Conservation (phyloP, 805 yeast genomes). For the Suhomyces faveliae region DNA sequence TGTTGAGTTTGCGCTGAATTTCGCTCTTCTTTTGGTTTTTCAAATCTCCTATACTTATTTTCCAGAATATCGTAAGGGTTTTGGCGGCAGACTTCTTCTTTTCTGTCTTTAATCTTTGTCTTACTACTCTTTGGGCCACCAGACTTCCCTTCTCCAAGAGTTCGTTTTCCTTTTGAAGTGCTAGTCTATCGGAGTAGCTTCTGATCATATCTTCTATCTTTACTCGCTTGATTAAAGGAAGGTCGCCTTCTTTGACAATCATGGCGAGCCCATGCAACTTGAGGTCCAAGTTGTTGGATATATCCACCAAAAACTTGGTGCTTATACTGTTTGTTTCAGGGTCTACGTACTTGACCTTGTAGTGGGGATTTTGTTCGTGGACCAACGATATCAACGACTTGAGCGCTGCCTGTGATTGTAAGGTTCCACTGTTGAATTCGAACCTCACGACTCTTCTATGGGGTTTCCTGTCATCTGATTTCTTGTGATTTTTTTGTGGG, state of each 20-base stretch:
- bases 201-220: slow-evolving; percentile 33
- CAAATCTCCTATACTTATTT: slow-evolving; percentile 52
- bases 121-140: slow-evolving; percentile 27
- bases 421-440: slow-evolving; percentile 20
- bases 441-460: slow-evolving; percentile 12
- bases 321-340: slow-evolving; percentile 20
- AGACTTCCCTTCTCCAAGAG: slow-evolving; percentile 34
- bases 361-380: slow-evolving; percentile 14
- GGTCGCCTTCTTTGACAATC: slow-evolving; percentile 19
- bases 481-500: neutral
- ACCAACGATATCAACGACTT: slow-evolving; percentile 19
- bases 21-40: slow-evolving; percentile 53
- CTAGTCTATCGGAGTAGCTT: slow-evolving; percentile 30
- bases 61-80: slow-evolving; percentile 53
- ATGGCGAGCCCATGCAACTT: slow-evolving; percentile 22
- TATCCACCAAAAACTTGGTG: slow-evolving; percentile 26
- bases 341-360: slow-evolving; percentile 27
- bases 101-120: slow-evolving; percentile 30
- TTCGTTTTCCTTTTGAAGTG: slow-evolving; percentile 29
- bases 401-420: slow-evolving; percentile 23
- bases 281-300: slow-evolving; percentile 31
- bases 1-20: slow-evolving; percentile 42
- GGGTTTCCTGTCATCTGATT: slow-evolving; percentile 1
- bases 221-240: slow-evolving; percentile 29
- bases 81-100: slow-evolving; percentile 44